Base-by-base conservation (phyloP, 306 rosid genomes). In the Calophaca sinica region DNA sequence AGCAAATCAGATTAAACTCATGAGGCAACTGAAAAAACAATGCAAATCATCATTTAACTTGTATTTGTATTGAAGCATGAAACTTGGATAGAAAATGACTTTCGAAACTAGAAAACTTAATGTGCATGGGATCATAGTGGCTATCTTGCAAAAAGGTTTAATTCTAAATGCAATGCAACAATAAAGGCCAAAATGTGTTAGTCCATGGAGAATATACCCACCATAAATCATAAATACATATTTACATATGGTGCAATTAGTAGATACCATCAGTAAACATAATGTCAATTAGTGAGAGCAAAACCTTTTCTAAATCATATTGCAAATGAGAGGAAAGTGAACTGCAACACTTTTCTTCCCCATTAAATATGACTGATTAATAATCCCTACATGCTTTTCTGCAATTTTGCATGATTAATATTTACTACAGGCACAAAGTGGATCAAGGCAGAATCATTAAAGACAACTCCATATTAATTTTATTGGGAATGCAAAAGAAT, bases 1-100 rank as follows among this genome's bases (percentile, higher is more conserved):
- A 60, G 64, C 28, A 73, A 29, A 70, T 79, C 54, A 82, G 72
- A 77, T 52, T 55, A 3, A 65, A 64, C 66, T 64, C 57, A 35
- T 60, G 45, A 70, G 62, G 65, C 73, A 72, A 58, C 7, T 33
- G 31, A 36, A 64, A 73, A 42, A 72, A 20, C 0, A 5, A 8
- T 62, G 61, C 38, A 36, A 53, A 38, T 12, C 60, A 57, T 9
- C 48, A 65, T 68, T 80, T 42, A 51, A 42, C 5, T 52, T 64
- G 6, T 69, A 44, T 63, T 67, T 68, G 13, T 45, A 32, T 10
- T 46, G 54, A 73, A 48, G 70, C 11, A 66, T 67, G 58, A 36
- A 28, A 42, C 35, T 61, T 29, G 33, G 4, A 48, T 49, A 38
- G 5, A 62, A 41, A 45, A 33, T 33, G 29, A 38, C 28, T 6